These are phyloP conservation scores for Lunularia cruciata DNA, from an alignment of 225 moss, liverwort and hornwort species.

Conservation along the genomic window DNA sequence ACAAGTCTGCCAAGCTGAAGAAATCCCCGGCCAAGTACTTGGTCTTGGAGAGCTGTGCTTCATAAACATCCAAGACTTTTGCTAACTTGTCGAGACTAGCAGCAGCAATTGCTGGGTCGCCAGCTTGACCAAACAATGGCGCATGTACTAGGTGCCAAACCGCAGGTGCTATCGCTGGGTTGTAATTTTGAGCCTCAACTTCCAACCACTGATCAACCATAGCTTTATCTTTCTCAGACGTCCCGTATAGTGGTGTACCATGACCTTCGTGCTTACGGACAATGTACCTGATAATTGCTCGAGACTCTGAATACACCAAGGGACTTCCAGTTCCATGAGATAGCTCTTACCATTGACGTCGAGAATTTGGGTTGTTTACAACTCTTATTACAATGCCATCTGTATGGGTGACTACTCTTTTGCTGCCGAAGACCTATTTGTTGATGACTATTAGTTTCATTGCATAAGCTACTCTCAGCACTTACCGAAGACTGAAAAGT, in stretches of 20 bases:
- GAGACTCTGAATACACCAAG: slow-evolving; percentile 53
- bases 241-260: slow-evolving; percentile 58
- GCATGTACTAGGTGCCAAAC: slow-evolving; percentile 52
- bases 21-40: slow-evolving; percentile 55
- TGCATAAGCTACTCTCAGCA: background rate
- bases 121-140: slow-evolving; percentile 25
- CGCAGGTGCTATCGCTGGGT: slow-evolving; percentile 40
- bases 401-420: no score
- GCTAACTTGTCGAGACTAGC: slow-evolving; percentile 41
- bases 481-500: slow-evolving; percentile 38
- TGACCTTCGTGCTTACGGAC: slow-evolving; percentile 60
- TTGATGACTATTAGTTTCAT: background rate
- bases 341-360: background rate
- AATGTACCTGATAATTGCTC: slow-evolving; percentile 72
- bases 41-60: slow-evolving; percentile 47
- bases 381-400: background rate
- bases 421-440: no score
- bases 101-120: slow-evolving; percentile 41
- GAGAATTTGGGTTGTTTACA: background rate
- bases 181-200: slow-evolving; percentile 62
- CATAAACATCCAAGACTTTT: slow-evolving; percentile 62
- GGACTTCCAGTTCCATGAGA: background rate
- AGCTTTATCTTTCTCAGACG: slow-evolving; percentile 54
- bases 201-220: slow-evolving; percentile 80
- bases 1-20: slow-evolving; percentile 55